Percentiles rank a stretch among this genome's conserved stretches.
Conservation (phyloP, 2,329 filamentous ascomycete genomes). For the Erysiphe pulchra region DNA sequence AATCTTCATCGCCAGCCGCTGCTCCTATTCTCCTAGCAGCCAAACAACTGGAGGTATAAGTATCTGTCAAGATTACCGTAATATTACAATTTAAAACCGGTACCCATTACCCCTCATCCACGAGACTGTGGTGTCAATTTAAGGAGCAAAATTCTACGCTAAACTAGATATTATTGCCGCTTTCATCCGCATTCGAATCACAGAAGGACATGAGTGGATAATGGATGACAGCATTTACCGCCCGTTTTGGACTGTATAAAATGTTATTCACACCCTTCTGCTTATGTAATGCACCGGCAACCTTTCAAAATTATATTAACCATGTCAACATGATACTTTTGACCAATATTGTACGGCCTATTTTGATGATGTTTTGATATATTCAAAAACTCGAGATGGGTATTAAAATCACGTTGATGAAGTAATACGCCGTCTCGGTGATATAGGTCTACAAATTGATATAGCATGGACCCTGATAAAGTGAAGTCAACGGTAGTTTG, state of each 20-base stretch:
- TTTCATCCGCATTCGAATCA: background rate
- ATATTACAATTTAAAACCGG: slow-evolving; percentile 1
- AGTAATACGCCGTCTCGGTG: background rate
- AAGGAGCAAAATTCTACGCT: background rate
- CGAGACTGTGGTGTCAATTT: background rate
- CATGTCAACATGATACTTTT: background rate
- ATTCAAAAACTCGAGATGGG: background rate
- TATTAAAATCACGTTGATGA: background rate
- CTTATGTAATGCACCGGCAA: background rate
- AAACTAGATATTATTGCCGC: background rate
- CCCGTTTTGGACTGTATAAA: no score
- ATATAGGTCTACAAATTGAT: slow-evolving; percentile 1
- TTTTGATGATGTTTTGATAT: background rate
- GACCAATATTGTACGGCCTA: background rate
- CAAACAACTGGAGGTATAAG: slow-evolving; percentile 1
- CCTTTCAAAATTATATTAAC: background rate
- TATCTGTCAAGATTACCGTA: slow-evolving; percentile 1
- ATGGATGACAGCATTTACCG: no score
- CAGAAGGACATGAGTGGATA: background rate
- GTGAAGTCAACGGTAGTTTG: background rate
- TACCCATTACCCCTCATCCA: slow-evolving; percentile 1
- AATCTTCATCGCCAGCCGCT: background rate
- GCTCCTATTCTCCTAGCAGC: background rate
- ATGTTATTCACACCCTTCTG: no score
- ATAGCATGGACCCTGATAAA: slow-evolving; percentile 1